Percentiles rank a stretch among this genome's conserved stretches.
Conservation (phyloP, 768 basidiomycete species). For the Sutorius australiensis region DNA sequence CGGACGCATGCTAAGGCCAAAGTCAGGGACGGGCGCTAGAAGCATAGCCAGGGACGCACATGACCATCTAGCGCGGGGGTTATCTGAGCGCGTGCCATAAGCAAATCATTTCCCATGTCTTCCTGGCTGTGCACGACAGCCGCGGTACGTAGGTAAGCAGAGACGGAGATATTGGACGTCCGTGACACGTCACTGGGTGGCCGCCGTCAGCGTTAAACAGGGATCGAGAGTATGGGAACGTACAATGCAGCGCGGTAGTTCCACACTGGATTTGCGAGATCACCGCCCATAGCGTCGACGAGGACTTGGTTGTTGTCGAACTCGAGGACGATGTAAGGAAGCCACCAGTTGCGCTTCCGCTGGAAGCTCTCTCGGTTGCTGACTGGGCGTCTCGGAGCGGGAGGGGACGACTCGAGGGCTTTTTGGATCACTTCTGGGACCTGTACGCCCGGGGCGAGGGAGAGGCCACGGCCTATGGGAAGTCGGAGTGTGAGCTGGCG, state of each 20-base stretch:
- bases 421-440: conserved; percentile 84
- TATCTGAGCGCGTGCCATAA: conserved; percentile 90
- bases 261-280: conserved; percentile 87
- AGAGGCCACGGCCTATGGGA: conserved; percentile 66
- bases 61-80: conserved; percentile 78
- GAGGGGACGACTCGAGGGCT: conserved; percentile 63
- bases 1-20: conserved; percentile 62
- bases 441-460: conserved; percentile 70
- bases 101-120: conserved; percentile 96
- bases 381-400: conserved; percentile 50
- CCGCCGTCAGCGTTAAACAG: conserved; percentile 1
- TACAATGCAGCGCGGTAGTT: conserved; percentile 95
- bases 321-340: conserved; percentile 96
- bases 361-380: conserved; percentile 90
- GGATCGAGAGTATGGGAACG: conserved; percentile 30
- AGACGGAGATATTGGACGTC: conserved; percentile 87
- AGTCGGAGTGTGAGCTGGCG: too few species aligned
- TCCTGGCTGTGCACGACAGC: conserved; percentile 68
- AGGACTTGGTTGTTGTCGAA: conserved; percentile 98
- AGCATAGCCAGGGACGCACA: conserved; percentile 38
- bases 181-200: conserved; percentile 86
- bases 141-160: conserved; percentile 85
- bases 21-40: conserved; percentile 3
- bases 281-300: conserved; percentile 95
- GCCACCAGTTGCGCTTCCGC: conserved; percentile 89